Evolutionary conservation across 192 early-diverging fungal genomes (phyloP), one percentile per base, ranked within the genome.

Genomic region (Coemansia sp.): DNA sequence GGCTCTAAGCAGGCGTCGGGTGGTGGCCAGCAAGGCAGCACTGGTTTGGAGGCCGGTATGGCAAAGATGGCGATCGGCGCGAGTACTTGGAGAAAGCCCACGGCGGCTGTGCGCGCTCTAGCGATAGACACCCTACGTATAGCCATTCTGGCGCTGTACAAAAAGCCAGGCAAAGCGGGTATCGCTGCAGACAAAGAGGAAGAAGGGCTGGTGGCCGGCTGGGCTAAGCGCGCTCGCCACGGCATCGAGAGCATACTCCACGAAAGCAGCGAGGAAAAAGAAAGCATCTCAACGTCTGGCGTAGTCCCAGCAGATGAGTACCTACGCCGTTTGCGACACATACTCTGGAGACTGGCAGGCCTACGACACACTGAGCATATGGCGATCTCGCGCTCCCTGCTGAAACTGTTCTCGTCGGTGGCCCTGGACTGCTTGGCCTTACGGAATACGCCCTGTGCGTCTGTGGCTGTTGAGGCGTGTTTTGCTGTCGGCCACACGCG

Each of bases 311-410:
- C 43, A 10, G 53, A 49, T 1, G 55, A 67, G 12, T 45, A 34
- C 29, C 62, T 56, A 12, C 30, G 49, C 13, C 64, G 40, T 3
- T 15, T 79, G 15, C 62, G 52, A 50, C 78, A 66, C 15, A 55
- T 80, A 2, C 64, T 80, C 55, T 74, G 78, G 69, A 62, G 73
- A 4, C 56, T 80, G 24, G 65, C 78, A 0, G 62, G 69, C 12
- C 67, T 80, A 34, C 64, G 78, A 2, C 69, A 75, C 29, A 59
- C 66, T 11, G 66, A 69, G 4, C 38, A 59, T 4, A 10, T 37
- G 0, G 43, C 27, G 18, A 56, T 67, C 3, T 18, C 60, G 15
- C 15, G n/a, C 3, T 61, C 73, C 6, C 39, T 80, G 30, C 15
- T 71, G 8, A 39, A 24, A 10, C 40, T 80, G 50, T 75, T 80